Base-by-base conservation (phyloP, 1,284 basidiomycete species). In the Erythrobasidium hasegawianum region DNA sequence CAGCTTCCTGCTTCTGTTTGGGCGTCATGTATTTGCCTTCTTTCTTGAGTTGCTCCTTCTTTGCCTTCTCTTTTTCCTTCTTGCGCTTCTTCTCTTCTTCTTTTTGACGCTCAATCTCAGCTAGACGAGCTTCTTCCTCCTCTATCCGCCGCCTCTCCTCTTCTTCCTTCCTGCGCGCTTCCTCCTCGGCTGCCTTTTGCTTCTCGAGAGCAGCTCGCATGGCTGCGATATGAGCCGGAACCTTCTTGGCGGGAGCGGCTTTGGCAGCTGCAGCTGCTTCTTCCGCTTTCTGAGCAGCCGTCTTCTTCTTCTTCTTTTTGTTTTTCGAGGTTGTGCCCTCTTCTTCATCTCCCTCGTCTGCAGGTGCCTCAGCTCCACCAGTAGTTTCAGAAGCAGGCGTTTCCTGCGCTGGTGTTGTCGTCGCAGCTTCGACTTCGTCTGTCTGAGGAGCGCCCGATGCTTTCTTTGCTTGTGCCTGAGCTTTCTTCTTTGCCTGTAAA, bases 1-100 rank as follows among this genome's bases (percentile, higher is more conserved):
- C 88, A 72, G 85, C 87, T 77, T 97, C 94, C 74, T 91, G 89
- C 79, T 94, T 97, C 78, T 98, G 94, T 79, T 96, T 97, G 76
- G 93, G 90, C 5, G 93, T 96, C 53, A 97, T 82, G 33, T 92
- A 80, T 61, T 88, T 85, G 38, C 93, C 93, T 78, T 96, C 92
- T 24, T 57, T 59, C 57, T 64, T 64, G 9, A 50, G 49, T 57
- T 66, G 64, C 20, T 93, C 89, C 77, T 90, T 93, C 80, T 81
- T 87, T 60, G 86, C 83, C 71, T 86, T 84, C 75, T 90, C 90
- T 77, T 90, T 89, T 77, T 92, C 91, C 75, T 89, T 88, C 70
- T 84, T 87, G 27, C 62, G 62, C 41, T 49, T 55, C 68, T 75
- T 73, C 64, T 91, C 89, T 76, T 90, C 90, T 74, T 91, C 89